These are phyloP conservation scores for Perilla frutescens DNA, from an alignment of 257 asterid species.

Conservation along the genomic window DNA sequence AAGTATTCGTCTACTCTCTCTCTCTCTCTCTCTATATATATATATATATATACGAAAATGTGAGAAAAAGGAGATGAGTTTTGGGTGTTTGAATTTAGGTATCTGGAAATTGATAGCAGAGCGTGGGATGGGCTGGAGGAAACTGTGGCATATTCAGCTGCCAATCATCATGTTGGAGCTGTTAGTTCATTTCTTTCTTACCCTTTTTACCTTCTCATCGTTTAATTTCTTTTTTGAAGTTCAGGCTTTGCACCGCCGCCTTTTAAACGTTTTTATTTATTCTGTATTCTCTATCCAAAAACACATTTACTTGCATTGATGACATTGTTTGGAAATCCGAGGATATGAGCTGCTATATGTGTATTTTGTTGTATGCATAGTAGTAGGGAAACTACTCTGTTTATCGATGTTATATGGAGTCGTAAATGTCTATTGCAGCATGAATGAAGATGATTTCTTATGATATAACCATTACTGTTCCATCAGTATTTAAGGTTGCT, in stretches of 20 bases:
- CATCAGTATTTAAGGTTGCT: conserved; percentile 79
- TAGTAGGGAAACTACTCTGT: conserved; percentile 11
- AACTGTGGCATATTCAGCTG: conserved; percentile 65
- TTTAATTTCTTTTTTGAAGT: not conserved
- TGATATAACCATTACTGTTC: conserved; percentile 26
- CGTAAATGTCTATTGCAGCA: not conserved
- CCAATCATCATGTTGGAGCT: conserved; percentile 81
- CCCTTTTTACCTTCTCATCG: not conserved
- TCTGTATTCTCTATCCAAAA: not conserved
- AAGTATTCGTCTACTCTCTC: conserved; percentile 42
- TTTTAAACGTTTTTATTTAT: not conserved
- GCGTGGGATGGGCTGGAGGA: conserved; percentile 89
- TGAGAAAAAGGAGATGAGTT: conserved; percentile 14
- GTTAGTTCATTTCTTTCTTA: conserved; percentile 47
- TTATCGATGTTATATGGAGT: conserved; percentile 24
- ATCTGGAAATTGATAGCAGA: conserved; percentile 66
- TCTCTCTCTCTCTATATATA: not conserved
- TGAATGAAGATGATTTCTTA: conserved; percentile 34
- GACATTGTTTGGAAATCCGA: conserved; percentile 5
- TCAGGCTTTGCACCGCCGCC: conserved; percentile 10
- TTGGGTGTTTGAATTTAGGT: conserved; percentile 46
- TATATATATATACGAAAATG: not conserved
- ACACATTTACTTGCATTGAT: too few species aligned
- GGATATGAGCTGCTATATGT: not conserved
- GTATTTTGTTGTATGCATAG: not conserved